Evolutionary conservation across 164 flowering plant species (phyloP).

Genomic region (Liquidambar formosana): DNA sequence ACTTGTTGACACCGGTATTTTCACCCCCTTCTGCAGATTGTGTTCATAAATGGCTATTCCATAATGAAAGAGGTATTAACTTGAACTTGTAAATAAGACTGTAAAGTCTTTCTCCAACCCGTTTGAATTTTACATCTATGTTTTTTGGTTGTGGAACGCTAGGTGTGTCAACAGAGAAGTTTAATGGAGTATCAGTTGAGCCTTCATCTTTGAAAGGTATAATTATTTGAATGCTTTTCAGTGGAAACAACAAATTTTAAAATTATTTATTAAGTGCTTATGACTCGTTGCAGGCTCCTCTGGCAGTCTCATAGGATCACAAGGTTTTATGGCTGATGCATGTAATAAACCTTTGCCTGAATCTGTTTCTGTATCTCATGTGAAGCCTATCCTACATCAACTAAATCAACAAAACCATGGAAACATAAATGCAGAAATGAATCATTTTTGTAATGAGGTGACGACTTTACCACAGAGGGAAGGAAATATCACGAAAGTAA

Average conservation of each 20-base stretch:
- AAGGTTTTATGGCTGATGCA: constrained; percentile 24
- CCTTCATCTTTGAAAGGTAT: constrained; percentile 24
- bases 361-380: constrained; percentile 17
- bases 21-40: constrained; percentile 75
- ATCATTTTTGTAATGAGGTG: constrained; percentile 5
- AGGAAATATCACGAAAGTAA: constrained; percentile 18
- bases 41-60: constrained; percentile 57
- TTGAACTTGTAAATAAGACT: background rate
- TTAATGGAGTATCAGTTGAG: constrained; percentile 12
- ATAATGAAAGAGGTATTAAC: constrained; percentile 37
- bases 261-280: constrained; percentile 2
- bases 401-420: constrained; percentile 22
- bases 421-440: constrained; percentile 13
- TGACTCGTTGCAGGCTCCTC: constrained; percentile 21
- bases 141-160: constrained; percentile 17
- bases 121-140: constrained; percentile 9
- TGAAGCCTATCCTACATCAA: constrained; percentile 16
- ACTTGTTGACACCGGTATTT: constrained; percentile 63
- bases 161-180: constrained; percentile 25
- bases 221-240: constrained; percentile 3
- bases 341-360: constrained; percentile 16
- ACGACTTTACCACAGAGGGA: constrained; percentile 10
- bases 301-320: constrained; percentile 16
- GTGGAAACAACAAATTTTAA: background rate
- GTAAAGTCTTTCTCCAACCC: background rate